These are phyloP conservation scores for Aspergillus mulundensis DNA, from an alignment of 495 filamentous ascomycete species.

Conservation along the genomic window DNA sequence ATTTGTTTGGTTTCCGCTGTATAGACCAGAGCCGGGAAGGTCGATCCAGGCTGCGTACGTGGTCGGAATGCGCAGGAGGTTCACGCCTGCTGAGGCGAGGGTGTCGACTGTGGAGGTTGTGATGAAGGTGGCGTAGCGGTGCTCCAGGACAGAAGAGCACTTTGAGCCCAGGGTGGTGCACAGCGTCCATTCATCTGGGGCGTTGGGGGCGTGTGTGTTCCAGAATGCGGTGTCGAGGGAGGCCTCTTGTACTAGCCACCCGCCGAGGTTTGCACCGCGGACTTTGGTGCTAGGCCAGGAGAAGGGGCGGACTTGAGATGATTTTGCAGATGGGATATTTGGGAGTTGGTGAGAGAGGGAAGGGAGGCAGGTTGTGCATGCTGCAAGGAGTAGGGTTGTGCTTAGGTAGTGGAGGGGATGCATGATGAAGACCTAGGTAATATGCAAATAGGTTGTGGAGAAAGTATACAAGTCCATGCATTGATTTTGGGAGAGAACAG, in stretches of 20 bases:
- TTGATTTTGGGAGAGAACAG: background rate
- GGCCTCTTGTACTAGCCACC: conserved; percentile 34
- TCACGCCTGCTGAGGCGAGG: conserved; percentile 22
- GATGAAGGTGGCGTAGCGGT: conserved; percentile 30
- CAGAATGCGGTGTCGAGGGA: conserved; percentile 29
- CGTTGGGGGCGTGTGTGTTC: conserved; percentile 19
- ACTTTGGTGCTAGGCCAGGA: background rate
- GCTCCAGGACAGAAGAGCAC: conserved; percentile 24
- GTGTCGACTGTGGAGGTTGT: conserved; percentile 26
- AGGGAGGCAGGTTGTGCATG: background rate
- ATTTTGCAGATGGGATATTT: background rate
- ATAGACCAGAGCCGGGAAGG: conserved; percentile 27
- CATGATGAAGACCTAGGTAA: background rate
- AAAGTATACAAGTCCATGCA: background rate
- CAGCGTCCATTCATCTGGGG: conserved; percentile 29
- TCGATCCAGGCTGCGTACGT: conserved; percentile 26
- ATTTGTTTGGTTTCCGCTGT: conserved; percentile 25
- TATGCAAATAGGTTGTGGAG: background rate
- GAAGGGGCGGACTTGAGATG: background rate
- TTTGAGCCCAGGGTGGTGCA: conserved; percentile 21
- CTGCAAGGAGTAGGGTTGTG: background rate
- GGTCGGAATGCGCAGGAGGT: conserved; percentile 31
- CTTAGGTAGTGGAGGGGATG: background rate
- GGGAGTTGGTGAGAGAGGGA: background rate
- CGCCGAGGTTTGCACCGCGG: conserved; percentile 29